A percentile compares a stretch with the other conserved stretches of the same genome.
These are phyloP conservation scores for Pezicula radicicola DNA, from an alignment of 2,329 filamentous ascomycete species.

Conservation along the genomic window DNA sequence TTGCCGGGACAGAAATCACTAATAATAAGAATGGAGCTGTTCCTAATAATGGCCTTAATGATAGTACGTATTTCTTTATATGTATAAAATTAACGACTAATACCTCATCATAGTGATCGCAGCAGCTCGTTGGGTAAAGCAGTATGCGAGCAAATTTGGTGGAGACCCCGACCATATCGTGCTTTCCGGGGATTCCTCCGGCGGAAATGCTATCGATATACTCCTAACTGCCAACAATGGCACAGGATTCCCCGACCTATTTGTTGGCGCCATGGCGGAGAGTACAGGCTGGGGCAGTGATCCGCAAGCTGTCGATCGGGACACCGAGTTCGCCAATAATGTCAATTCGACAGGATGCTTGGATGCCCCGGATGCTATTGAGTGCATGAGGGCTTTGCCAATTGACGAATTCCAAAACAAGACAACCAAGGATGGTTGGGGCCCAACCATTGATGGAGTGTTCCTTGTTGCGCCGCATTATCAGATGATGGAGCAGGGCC, in stretches of 20 bases:
- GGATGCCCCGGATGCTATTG: background rate
- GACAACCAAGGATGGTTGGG: background rate
- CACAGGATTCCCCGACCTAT: conserved; percentile 2
- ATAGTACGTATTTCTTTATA: conserved; percentile 13
- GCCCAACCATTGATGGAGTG: background rate
- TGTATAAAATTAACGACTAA: too few relatives aligned
- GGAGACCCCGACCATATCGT: conserved; percentile 40
- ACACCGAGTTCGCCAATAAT: background rate
- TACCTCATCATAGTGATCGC: conserved; percentile 30
- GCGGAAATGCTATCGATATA: conserved; percentile 36
- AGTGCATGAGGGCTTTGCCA: background rate
- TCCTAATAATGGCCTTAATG: background rate
- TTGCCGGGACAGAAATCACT: conserved; percentile 52
- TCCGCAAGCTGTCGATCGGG: background rate
- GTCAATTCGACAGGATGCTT: background rate
- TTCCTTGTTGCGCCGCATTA: background rate
- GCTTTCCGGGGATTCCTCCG: conserved; percentile 40
- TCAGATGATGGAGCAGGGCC: background rate
- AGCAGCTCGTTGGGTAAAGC: conserved; percentile 39
- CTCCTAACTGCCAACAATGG: conserved; percentile 19
- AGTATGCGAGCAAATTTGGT: conserved; percentile 37
- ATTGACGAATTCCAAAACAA: background rate
- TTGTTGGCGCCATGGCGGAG: conserved; percentile 4
- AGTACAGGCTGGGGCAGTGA: background rate
- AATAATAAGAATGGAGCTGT: conserved; percentile 39